Evolutionary conservation across 1,284 basidiomycete genomes (phyloP).

Genomic region (Ceraceosorus guamensis): DNA sequence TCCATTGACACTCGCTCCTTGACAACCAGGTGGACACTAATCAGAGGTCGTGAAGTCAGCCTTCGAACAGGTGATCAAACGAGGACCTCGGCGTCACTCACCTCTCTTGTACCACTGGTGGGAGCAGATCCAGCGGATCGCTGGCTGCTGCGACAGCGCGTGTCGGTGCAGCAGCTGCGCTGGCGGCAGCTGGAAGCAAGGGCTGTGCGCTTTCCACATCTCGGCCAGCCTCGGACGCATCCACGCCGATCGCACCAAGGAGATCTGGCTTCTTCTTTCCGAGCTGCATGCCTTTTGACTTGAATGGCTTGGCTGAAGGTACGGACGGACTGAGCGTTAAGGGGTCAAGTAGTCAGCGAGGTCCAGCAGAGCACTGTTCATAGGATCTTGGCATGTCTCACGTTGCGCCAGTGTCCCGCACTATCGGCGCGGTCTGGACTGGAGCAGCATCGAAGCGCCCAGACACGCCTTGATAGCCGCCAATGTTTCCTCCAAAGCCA

Average conservation of each 20-base stretch:
- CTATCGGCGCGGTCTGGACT: conserved; percentile 29
- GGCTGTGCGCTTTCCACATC: conserved; percentile 52
- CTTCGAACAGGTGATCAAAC: no score
- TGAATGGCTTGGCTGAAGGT: conserved; percentile 64
- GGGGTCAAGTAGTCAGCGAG: no score
- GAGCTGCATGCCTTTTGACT: conserved; percentile 94
- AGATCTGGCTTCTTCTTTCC: conserved; percentile 88
- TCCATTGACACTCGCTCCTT: conserved; percentile 75
- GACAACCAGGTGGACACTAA: conserved; percentile 74
- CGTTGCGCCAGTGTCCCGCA: conserved; percentile 10
- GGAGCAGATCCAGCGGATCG: conserved; percentile 53
- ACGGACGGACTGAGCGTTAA: conserved; percentile 4
- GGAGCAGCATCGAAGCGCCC: conserved; percentile 14
- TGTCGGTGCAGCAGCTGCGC: conserved; percentile 18
- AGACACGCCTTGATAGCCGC: conserved; percentile 7
- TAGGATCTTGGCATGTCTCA: not conserved
- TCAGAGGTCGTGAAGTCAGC: no score
- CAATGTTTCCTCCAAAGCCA: conserved; percentile 18
- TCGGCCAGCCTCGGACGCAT: conserved; percentile 46
- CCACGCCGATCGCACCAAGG: conserved; percentile 69
- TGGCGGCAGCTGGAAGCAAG: conserved; percentile 48
- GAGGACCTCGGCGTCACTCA: conserved; percentile 47
- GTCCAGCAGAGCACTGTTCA: conserved; percentile 11
- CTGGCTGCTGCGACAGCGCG: conserved; percentile 51
- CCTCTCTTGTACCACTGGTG: conserved; percentile 72